Evolutionary conservation across 2,329 filamentous ascomycete genomes (phyloP), one percentile per base, ranked within the genome.

Genomic region (Aspergillus tubingensis): DNA sequence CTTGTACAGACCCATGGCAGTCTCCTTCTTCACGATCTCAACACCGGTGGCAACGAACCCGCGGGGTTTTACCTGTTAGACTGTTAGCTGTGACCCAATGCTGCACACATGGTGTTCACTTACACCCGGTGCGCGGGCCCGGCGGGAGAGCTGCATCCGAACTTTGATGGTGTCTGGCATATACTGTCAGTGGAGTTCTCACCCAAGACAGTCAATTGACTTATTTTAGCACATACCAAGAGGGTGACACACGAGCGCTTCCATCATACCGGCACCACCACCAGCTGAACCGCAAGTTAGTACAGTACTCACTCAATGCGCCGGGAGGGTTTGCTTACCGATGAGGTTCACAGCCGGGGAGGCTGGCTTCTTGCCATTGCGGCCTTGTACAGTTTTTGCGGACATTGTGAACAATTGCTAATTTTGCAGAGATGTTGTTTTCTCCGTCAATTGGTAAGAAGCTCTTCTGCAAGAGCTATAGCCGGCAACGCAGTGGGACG

Each of bases 221-320:
- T 8, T 15, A 57, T 55, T 60, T 25, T 69, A 83, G 70, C 84
- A 94, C 91, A 70, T 84, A 94, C 91, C 91, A 61, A 98, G 85
- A 64, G 95, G 95, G 83, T 99, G 95, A 79, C 95, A 99, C 57
- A 83, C 92, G 64, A 99, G 88, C 52, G 95, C 95, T 81, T 99
- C 95, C 93, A 98, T 98, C 94, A 98, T 97, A 74, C 95, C 95
- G 70, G 95, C 95, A 79, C 92, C 92, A 75, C 95, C 95, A 75
- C 95, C 95, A 76, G 95, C 95, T 96, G 70, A 21, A 23, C 36
- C 23, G 30, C 51, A 49, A 39, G 52, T 70, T 57, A 72, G 67
- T 61, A 66, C 60, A 44, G 64, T 56, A 30, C 30, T 21, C 47
- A 55, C 32, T 44, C 60, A 39, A 39, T 53, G 59, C n/a, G 41